Base-by-base conservation (phyloP, 768 basidiomycete species). In the Ramaria rubella region DNA sequence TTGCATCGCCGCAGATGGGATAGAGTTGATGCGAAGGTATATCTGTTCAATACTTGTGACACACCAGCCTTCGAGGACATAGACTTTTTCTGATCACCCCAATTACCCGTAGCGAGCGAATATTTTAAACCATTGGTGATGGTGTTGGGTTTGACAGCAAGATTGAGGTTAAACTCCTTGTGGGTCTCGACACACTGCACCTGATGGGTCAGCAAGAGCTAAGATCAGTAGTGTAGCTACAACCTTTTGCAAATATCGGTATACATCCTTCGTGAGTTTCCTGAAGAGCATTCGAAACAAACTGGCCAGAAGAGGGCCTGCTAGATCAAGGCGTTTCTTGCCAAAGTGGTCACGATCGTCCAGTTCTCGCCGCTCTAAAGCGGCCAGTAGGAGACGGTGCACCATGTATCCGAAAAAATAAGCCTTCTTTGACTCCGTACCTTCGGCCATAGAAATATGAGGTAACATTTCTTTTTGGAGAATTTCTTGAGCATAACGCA, bases 401-500 rank as follows among this genome's bases (percentile, higher is more conserved):
- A 97, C 92, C 95, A 99, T 99, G 72, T 98, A 98, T 9, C 96
- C 96, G 61, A 98, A 93, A 80, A 98, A 99, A 72, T 94, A 98
- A 1, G 96, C 96, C 70, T 99, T 99, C 76, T 96, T 96, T 24
- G 90, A 93, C 71, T 95, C 92, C 5, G 92, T 93, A 4, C 94
- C 94, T 69, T 95, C 93, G 1, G 85, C 82, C 85, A 94, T 94
- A 2, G 94, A 94, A 23, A 99, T 87, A 65, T 98, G 96, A 0
- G 96, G 96, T 44, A 99, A 69, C 88, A 98, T 94, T 73, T 98
- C 95, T 72, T 97, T 98, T 72, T 98, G 94, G 57, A 99, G 67
- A 64, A 99, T 97, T 70, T 98, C 96, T 67, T 94, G 91, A 0
- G 96, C 96, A 64, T 96, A 96, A 50, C 94, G 86, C 55, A 97